Percentiles rank a stretch among this genome's conserved stretches.
phyloP scores from a whole-genome alignment of 371 early-diverging fungal species.

The Chytridium lagenaria region DNA sequence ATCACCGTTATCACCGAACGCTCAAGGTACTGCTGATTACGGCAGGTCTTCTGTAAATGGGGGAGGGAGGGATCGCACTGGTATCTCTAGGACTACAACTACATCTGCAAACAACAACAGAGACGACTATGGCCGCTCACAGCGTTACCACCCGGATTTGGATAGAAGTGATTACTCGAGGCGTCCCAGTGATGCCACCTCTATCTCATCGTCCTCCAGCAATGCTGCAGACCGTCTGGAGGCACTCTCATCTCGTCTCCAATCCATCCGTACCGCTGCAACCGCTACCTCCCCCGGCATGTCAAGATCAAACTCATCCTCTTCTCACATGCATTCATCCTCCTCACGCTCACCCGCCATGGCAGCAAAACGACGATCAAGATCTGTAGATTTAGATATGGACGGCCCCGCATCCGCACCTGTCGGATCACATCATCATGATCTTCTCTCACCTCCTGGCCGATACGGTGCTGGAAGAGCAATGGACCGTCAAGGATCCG shows the following conservation, averaged over 20 bases:
- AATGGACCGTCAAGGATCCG: not conserved
- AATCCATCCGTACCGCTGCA: constrained; percentile 10
- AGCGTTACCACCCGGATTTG: too few species aligned
- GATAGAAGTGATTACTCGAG: not conserved
- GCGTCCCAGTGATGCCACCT: not conserved
- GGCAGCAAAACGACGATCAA: constrained; percentile 5
- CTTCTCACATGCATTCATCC: too few species aligned
- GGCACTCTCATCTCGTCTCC: constrained; percentile 13
- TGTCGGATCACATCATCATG: not conserved
- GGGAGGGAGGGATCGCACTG: too few species aligned
- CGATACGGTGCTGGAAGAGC: not conserved
- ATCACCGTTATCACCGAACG: too few species aligned
- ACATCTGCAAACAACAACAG: too few species aligned
- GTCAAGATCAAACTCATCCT: not conserved
- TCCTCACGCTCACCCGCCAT: too few species aligned
- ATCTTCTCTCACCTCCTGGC: not conserved
- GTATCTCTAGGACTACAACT: too few species aligned
- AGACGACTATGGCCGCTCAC: too few species aligned
- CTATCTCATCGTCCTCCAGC: not conserved
- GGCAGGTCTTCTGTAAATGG: too few species aligned
- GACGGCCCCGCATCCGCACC: not conserved
- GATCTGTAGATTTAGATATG: not conserved
- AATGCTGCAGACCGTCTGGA: constrained; percentile 12
- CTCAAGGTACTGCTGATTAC: too few species aligned
- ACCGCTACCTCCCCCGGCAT: not conserved